phyloP scores from a whole-genome alignment of 2,329 filamentous ascomycete genomes.

The Colletotrichum sansevieriae region DNA sequence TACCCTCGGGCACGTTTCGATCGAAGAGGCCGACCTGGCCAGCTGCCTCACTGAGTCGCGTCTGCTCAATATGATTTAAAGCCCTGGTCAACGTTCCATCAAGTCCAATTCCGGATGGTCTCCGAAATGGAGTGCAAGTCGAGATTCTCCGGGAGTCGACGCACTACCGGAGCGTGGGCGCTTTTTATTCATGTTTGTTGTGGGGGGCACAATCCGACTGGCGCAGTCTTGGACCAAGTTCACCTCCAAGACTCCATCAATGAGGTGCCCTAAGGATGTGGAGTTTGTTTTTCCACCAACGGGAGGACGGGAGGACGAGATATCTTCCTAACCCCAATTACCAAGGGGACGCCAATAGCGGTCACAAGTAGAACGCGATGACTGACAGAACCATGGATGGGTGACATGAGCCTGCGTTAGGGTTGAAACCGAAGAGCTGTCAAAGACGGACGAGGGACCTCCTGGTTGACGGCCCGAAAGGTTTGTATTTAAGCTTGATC shows the following conservation, averaged over 20 bases:
- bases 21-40: constrained; percentile 29
- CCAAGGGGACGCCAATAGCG: not conserved
- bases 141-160: constrained; percentile 19
- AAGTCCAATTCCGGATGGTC: constrained; percentile 26
- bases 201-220: not conserved
- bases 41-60: constrained; percentile 19
- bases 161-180: not conserved
- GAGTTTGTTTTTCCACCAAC: constrained; percentile 38
- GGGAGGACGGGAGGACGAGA: constrained; percentile 30
- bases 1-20: constrained; percentile 10
- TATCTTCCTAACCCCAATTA: constrained; percentile 21
- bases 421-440: not conserved
- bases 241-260: constrained; percentile 31
- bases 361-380: constrained; percentile 25
- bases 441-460: constrained; percentile 12
- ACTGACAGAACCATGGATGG: constrained; percentile 2
- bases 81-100: constrained; percentile 36
- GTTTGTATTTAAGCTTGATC: constrained; percentile 40
- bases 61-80: constrained; percentile 12
- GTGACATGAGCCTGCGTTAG: constrained; percentile 13
- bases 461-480: constrained; percentile 25
- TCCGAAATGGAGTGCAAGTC: constrained; percentile 4
- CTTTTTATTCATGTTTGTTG: not conserved
- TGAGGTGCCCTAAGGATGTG: constrained; percentile 25
- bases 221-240: not conserved